These are phyloP conservation scores for Arthrobotrys conoides DNA, from an alignment of 2,329 filamentous ascomycete genomes.

Conservation along the genomic window DNA sequence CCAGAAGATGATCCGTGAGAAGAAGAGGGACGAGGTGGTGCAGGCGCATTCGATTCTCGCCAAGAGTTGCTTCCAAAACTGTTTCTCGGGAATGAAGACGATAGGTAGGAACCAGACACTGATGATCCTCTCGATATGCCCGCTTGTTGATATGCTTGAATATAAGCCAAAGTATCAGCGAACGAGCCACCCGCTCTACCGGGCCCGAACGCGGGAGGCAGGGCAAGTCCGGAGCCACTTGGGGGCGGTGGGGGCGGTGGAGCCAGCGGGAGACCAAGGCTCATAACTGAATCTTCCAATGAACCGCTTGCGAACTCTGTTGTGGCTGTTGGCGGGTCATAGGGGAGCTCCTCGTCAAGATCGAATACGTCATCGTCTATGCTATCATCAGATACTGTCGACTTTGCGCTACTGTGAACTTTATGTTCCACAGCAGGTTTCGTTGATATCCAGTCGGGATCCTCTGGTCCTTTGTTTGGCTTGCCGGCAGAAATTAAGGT, in stretches of 20 bases:
- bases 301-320: constrained; percentile 55
- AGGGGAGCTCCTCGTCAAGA: constrained; percentile 58
- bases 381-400: constrained; percentile 57
- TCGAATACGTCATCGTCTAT: constrained; percentile 59
- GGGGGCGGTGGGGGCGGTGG: constrained; percentile 56
- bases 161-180: constrained; percentile 56
- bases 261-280: constrained; percentile 55
- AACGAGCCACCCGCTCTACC: constrained; percentile 53
- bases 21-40: constrained; percentile 57
- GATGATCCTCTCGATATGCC: constrained; percentile 58
- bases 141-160: constrained; percentile 56
- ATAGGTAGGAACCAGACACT: constrained; percentile 54
- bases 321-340: constrained; percentile 31
- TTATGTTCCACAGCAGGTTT: constrained; percentile 40
- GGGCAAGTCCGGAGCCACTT: constrained; percentile 36
- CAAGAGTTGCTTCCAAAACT: constrained; percentile 53
- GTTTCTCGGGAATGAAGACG: constrained; percentile 57
- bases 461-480: constrained; percentile 51
- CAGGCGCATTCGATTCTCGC: constrained; percentile 41
- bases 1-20: constrained; percentile 39
- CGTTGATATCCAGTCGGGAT: constrained; percentile 57
- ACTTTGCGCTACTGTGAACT: constrained; percentile 50
- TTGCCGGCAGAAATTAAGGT: constrained; percentile 24
- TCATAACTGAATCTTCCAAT: constrained; percentile 57
- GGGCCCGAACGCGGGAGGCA: constrained; percentile 42